Evolutionary conservation across 495 filamentous ascomycete genomes (phyloP).

Genomic region (Hyaloscypha bicolor): DNA sequence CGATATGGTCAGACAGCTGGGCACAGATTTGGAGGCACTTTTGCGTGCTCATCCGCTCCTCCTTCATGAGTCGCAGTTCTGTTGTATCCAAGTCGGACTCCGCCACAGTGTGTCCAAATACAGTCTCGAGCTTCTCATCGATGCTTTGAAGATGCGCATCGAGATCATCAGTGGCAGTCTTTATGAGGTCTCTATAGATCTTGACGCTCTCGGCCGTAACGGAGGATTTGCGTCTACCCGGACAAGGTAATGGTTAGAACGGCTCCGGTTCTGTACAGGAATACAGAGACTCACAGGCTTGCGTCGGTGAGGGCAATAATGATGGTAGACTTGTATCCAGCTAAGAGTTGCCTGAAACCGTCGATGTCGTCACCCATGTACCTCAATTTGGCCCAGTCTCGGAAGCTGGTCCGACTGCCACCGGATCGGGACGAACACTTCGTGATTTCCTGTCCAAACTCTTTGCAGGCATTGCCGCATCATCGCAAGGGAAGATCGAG

Average conservation of each 20-base stretch:
- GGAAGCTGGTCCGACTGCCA: constrained; percentile 34
- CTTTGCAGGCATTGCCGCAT: constrained; percentile 39
- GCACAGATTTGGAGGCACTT: constrained; percentile 48
- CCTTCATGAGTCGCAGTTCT: constrained; percentile 39
- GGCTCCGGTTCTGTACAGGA: constrained; percentile 14
- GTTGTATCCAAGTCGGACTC: constrained; percentile 32
- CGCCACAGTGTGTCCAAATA: constrained; percentile 25
- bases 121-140: constrained; percentile 39
- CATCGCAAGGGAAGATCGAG: constrained; percentile 36
- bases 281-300: constrained; percentile 40
- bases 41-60: constrained; percentile 45
- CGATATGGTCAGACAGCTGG: constrained; percentile 43
- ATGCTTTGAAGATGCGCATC: constrained; percentile 41
- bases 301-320: constrained; percentile 43
- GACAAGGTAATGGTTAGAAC: constrained; percentile 17
- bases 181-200: constrained; percentile 39
- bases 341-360: constrained; percentile 37
- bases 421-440: constrained; percentile 33
- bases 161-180: constrained; percentile 42
- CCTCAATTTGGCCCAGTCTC: constrained; percentile 40
- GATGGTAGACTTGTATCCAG: constrained; percentile 46
- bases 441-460: constrained; percentile 35
- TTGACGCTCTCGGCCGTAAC: constrained; percentile 36
- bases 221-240: constrained; percentile 34
- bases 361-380: constrained; percentile 39